Percentiles rank a stretch among this genome's conserved stretches.
Evolutionary conservation across 1,139 yeast genomes (phyloP).

Genomic region (Kodamaea derodonti): DNA sequence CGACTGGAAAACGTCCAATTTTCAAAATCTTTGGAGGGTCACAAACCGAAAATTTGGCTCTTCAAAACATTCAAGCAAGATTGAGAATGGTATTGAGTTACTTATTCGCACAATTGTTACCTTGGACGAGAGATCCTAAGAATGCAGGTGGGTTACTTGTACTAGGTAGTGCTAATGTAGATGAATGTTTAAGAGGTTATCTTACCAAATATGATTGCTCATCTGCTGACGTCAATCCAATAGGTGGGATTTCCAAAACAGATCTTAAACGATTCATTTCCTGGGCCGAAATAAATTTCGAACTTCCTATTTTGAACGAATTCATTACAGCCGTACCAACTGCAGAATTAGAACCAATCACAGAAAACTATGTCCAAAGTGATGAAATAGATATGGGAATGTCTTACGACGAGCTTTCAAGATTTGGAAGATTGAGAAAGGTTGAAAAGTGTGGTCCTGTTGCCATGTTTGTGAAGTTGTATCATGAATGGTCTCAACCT

Average conservation of each 20-base stretch:
- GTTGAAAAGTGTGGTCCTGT: constrained; percentile 95
- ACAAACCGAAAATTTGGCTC: constrained; percentile 82
- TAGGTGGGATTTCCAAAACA: constrained; percentile 93
- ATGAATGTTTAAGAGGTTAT: constrained; percentile 92
- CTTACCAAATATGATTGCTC: constrained; percentile 96
- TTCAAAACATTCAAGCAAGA: constrained; percentile 95
- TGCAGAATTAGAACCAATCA: constrained; percentile 95
- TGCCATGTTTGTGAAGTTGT: constrained; percentile 83
- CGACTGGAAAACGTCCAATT: constrained; percentile 85
- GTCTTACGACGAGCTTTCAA: constrained; percentile 88
- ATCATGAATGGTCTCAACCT: constrained; percentile 89
- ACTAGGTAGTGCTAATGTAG: constrained; percentile 96
- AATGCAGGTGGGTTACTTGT: constrained; percentile 79
- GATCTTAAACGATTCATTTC: constrained; percentile 82
- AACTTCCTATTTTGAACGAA: constrained; percentile 70
- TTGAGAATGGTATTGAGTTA: constrained; percentile 92
- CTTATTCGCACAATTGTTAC: constrained; percentile 87
- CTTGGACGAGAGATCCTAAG: constrained; percentile 74
- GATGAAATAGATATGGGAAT: constrained; percentile 98
- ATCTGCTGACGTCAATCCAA: constrained; percentile 94
- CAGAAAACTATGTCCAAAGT: constrained; percentile 85
- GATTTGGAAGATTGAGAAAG: constrained; percentile 89
- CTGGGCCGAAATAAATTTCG: constrained; percentile 68
- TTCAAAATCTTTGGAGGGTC: constrained; percentile 94
- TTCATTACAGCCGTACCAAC: constrained; percentile 93